These are phyloP conservation scores for Alternaria sp. DNA, from an alignment of 2,329 filamentous ascomycete genomes.

Conservation along the genomic window DNA sequence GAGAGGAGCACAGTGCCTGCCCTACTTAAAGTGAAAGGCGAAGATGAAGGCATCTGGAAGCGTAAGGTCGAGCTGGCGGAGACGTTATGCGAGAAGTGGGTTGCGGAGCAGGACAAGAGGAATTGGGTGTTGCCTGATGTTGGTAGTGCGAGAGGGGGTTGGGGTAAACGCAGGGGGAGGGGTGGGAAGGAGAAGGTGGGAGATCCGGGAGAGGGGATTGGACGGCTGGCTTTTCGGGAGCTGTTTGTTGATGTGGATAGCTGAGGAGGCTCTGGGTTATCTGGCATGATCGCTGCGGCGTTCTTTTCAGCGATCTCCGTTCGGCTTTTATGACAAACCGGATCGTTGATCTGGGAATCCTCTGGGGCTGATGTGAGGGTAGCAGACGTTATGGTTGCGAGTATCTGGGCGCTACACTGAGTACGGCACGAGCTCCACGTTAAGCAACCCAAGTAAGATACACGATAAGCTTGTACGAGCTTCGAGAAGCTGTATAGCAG, in stretches of 20 bases:
- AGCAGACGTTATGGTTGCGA: not conserved
- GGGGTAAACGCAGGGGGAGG: not conserved
- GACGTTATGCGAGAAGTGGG: slow-evolving; percentile 22
- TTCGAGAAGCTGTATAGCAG: not conserved
- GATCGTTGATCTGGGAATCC: not conserved
- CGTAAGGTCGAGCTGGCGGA: slow-evolving; percentile 19
- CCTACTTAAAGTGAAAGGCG: slow-evolving; percentile 24
- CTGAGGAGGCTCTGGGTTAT: not conserved
- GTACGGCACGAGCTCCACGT: not conserved
- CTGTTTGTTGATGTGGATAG: slow-evolving; percentile 1
- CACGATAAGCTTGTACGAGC: not conserved
- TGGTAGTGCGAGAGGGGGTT: slow-evolving; percentile 7
- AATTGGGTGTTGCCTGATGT: slow-evolving; percentile 38
- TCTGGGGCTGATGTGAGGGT: not conserved
- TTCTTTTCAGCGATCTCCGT: not conserved
- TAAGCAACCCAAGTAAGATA: not conserved
- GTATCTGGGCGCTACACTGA: not conserved
- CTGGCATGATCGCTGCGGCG: not conserved
- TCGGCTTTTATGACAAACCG: not conserved
- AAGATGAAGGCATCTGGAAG: slow-evolving; percentile 18
- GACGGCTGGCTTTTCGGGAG: slow-evolving; percentile 1
- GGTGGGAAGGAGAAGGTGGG: not conserved
- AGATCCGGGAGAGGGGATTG: slow-evolving; percentile 19
- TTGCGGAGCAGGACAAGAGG: slow-evolving; percentile 15
- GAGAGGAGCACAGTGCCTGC: slow-evolving; percentile 14